A percentile compares a stretch with the other conserved stretches of the same genome.
phyloP scores from a whole-genome alignment of 2,329 filamentous ascomycete genomes.

The Talaromyces sp. region DNA sequence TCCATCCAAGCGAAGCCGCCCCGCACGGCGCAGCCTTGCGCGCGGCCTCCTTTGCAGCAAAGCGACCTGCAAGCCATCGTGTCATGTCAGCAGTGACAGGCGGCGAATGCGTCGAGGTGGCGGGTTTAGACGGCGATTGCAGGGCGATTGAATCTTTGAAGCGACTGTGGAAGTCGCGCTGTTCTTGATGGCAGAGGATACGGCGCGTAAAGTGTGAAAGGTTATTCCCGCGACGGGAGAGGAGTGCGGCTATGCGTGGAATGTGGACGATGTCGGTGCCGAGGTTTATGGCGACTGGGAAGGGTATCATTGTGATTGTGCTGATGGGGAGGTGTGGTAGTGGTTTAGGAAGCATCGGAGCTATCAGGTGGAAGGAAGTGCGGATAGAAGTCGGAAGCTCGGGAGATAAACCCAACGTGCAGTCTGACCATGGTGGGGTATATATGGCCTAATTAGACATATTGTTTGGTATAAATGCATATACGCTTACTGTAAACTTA shows the following conservation, averaged over 20 bases:
- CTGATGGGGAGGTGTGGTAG: not conserved
- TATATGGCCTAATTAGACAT: no score
- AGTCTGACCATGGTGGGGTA: no score
- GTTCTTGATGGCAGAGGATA: constrained; percentile 46
- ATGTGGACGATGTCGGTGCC: constrained; percentile 80
- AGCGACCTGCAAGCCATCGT: constrained; percentile 55
- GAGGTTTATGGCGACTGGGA: constrained; percentile 68
- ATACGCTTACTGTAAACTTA: no score
- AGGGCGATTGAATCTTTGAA: constrained; percentile 25
- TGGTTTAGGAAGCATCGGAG: not conserved
- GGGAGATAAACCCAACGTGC: not conserved
- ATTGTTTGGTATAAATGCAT: not conserved
- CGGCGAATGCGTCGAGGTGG: not conserved
- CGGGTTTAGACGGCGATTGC: not conserved
- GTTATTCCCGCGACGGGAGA: constrained; percentile 50
- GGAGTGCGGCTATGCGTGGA: constrained; percentile 63
- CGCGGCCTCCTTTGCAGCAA: constrained; percentile 74
- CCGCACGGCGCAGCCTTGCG: constrained; percentile 67
- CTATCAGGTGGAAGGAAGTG: not conserved
- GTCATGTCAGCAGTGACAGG: constrained; percentile 37
- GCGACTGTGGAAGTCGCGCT: constrained; percentile 39
- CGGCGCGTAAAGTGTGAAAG: constrained; percentile 42
- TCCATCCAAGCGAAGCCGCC: constrained; percentile 61
- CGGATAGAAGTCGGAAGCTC: not conserved
- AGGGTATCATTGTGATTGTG: constrained; percentile 43